These are phyloP conservation scores for Geum urbanum DNA, from an alignment of 306 rosid species.

Conservation along the genomic window DNA sequence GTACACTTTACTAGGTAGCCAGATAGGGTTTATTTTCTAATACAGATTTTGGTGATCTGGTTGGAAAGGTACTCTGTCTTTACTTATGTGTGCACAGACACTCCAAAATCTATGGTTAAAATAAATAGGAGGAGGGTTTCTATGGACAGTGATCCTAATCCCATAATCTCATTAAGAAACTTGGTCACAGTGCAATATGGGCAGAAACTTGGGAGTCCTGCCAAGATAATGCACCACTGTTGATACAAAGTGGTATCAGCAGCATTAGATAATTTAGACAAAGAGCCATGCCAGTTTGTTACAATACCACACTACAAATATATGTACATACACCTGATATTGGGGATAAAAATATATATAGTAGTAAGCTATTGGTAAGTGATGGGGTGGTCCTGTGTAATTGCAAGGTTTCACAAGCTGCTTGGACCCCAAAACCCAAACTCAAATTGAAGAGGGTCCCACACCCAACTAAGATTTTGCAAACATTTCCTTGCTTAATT, in stretches of 20 bases:
- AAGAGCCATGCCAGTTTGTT: background rate
- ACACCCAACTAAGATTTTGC: slow-evolving; percentile 51
- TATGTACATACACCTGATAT: background rate
- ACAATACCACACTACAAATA: background rate
- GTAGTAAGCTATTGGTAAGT: background rate
- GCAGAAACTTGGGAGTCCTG: background rate
- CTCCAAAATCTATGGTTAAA: slow-evolving; percentile 3
- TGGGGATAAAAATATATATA: background rate
- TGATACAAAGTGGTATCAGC: background rate
- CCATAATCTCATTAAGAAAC: slow-evolving; percentile 8
- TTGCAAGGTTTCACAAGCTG: slow-evolving; percentile 43
- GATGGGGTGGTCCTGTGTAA: slow-evolving; percentile 36
- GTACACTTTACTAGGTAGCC: background rate
- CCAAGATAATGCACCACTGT: slow-evolving; percentile 11
- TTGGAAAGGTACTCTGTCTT: background rate
- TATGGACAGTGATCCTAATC: slow-evolving; percentile 14
- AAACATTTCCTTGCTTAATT: background rate
- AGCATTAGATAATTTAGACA: slow-evolving; percentile 1
- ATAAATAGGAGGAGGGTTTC: background rate
- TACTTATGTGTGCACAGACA: background rate
- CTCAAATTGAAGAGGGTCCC: slow-evolving; percentile 29
- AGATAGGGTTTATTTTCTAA: too few species aligned
- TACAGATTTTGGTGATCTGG: background rate
- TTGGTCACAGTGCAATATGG: background rate
- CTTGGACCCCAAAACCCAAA: slow-evolving; percentile 41